A percentile compares a stretch with the other conserved stretches of the same genome.
Conservation (phyloP, 2,329 filamentous ascomycete species). For the Neonectria punicea region DNA sequence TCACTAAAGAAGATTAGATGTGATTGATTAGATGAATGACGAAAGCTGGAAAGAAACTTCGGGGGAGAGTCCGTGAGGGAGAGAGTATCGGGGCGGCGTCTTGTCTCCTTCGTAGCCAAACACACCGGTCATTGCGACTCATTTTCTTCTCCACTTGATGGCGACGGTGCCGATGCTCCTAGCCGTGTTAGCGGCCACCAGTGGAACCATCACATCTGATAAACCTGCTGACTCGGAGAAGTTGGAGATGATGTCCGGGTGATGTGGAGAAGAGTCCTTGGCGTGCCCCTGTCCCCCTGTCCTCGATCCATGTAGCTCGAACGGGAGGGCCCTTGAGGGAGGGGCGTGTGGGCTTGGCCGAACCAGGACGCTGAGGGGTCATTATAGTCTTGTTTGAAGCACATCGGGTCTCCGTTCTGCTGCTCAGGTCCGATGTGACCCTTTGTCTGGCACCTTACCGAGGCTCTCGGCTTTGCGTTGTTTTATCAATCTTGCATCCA, state of each 20-base stretch:
- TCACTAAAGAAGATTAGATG: constrained; percentile 34
- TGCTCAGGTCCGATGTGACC: background rate
- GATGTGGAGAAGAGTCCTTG: background rate
- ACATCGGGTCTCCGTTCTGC: background rate
- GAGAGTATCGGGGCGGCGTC: background rate
- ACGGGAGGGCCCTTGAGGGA: background rate
- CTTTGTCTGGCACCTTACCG: background rate
- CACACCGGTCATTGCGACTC: background rate
- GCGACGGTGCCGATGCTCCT: too few species aligned
- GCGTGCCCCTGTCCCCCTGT: background rate
- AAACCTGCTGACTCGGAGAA: background rate
- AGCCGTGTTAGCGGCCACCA: background rate
- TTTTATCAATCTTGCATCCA: background rate
- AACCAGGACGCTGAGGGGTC: background rate
- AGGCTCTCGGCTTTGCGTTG: background rate
- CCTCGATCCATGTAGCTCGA: background rate
- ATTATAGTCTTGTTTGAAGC: background rate
- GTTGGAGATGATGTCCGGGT: background rate
- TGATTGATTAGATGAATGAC: constrained; percentile 39
- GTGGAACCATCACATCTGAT: background rate
- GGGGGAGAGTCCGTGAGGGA: background rate
- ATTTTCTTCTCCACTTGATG: background rate
- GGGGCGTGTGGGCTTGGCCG: too few species aligned
- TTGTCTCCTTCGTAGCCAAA: background rate
- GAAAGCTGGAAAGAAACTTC: background rate